Conservation (phyloP, 2,329 filamentous ascomycete genomes). For the Aspergillus fischeri region DNA sequence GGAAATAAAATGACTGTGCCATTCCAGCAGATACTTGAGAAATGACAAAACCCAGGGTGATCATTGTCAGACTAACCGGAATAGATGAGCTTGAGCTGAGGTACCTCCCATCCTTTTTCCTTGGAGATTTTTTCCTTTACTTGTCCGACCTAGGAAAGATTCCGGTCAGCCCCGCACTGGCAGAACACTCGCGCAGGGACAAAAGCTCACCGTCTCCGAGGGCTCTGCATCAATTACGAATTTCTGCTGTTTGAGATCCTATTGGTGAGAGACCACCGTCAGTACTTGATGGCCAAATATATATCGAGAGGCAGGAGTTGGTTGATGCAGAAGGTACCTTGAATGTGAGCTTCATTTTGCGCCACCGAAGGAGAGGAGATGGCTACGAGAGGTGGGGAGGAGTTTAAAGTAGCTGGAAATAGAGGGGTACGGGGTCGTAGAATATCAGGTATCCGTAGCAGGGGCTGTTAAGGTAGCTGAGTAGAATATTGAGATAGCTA, state of each 20-base stretch:
- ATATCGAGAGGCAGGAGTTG: conserved; percentile 12
- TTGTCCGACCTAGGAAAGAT: conserved; percentile 64
- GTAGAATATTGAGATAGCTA: not conserved
- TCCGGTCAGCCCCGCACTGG: conserved; percentile 34
- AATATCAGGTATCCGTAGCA: conserved; percentile 3
- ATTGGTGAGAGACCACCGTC: conserved; percentile 14
- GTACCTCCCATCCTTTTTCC: conserved; percentile 91
- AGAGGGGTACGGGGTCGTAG: not conserved
- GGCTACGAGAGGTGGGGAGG: conserved; percentile 14
- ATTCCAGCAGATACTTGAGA: not conserved
- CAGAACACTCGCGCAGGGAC: conserved; percentile 10
- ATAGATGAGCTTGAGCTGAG: conserved; percentile 94
- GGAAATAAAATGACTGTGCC: not conserved
- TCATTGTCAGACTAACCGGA: conserved; percentile 62
- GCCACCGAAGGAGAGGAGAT: conserved; percentile 31
- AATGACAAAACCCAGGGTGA: conserved; percentile 1
- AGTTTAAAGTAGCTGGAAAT: not conserved
- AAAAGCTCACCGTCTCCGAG: conserved; percentile 71
- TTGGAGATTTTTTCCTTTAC: conserved; percentile 89
- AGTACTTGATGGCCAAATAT: conserved; percentile 8
- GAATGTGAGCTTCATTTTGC: conserved; percentile 67
- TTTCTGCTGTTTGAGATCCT: conserved; percentile 99
- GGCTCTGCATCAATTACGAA: conserved; percentile 95
- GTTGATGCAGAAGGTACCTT: conserved; percentile 48
- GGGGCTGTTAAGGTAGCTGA: conserved; percentile 2